Base-by-base conservation (phyloP, 1,284 basidiomycete genomes). In the Apiotrichum siamense region DNA sequence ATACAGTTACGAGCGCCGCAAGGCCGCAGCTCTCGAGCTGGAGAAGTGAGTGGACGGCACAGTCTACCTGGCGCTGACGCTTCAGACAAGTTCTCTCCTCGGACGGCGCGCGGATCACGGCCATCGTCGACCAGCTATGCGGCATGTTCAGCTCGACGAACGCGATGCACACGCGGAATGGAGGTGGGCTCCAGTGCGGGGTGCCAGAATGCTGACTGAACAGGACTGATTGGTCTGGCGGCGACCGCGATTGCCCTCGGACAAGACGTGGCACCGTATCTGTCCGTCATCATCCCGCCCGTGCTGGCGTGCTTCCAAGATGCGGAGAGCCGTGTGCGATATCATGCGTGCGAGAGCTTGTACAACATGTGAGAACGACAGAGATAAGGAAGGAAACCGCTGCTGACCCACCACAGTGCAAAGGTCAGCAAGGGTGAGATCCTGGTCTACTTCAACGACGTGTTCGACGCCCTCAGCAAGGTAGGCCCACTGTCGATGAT, bases 371-470 rank as follows among this genome's bases (percentile, higher is more conserved):
- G 50, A 49, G 70, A 48, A 25, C 18, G 39, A 15, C n/a, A 11
- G 9, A 21, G 25, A 7, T n/a, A 13, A 3, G 4, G 18, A 38
- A 21, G 24, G 23, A 38, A 21, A 20, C 23, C 27, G 20, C 12
- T 33, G 15, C 20, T 32, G 47, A 21, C 51, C 33, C 38, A 44
- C 24, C 18, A 18, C 61, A 75, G 73, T 52, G 87, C 88, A 31
- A 97, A 98, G 75, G 93, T 97, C 7, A 96, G 92, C 50, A 97
- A 97, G 70, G 94, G 94, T 32, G 94, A 97, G 75, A 87, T 97
- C 36, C 77, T 98, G 55, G 84, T 97, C 20, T 97, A 94, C 72
- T 99, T 98, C 76, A 98, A 99, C 69, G 89, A 94, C 54, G 90
- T 97, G 51, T 99, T 99, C 65, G 96, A 98, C 73, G 87, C 90